Base-by-base conservation (phyloP, 192 early-diverging fungal genomes). In the Podila clonocystis region DNA sequence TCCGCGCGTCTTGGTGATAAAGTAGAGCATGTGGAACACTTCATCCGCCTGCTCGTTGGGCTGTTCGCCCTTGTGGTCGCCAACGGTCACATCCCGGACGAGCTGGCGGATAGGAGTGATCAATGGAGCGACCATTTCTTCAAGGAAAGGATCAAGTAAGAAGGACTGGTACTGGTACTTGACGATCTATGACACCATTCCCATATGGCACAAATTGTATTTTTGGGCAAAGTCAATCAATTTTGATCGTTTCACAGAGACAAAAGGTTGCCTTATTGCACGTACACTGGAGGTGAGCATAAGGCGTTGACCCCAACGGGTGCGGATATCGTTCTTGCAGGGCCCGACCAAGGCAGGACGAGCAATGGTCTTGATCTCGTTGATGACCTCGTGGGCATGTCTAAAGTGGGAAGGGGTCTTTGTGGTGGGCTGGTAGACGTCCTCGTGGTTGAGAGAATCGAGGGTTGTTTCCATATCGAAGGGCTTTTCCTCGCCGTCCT, bases 1-100 rank as follows among this genome's bases (percentile, higher is more conserved):
- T 12, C 98, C 97, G 34, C 97, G 89, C 31, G 95, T 93, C 66
- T 95, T 97, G 82, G 89, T 91, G 55, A 98, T 74, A 30, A 87
- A 85, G 72, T 97, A 96, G 15, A 98, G 65, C 52, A 91, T 63
- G n/a, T 65, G 82, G 85, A 92, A 62, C 82, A 68, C 59, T 31
- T 67, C 55, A 48, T 61, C 49, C 24, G 73, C 70, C 13, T 73
- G 48, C 22, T 72, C 77, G 72, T 73, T 74, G 38, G 63, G 58
- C 5, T 31, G 8, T 41, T 84, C 36, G 3, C 62, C 71, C n/a
- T 78, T 72, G 49, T 60, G 45, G 8, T 80, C 62, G 7, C 72
- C 73, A 62, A 74, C 26, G 50, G 67, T 75, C 11, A 66, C 28
- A 36, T 83, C 70, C 6, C 67, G 70, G 9, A 68, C 67, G 30